Evolutionary conservation across 1,284 basidiomycete species (phyloP), one percentile per base, ranked within the genome.

Genomic region (Agaricales sp.): DNA sequence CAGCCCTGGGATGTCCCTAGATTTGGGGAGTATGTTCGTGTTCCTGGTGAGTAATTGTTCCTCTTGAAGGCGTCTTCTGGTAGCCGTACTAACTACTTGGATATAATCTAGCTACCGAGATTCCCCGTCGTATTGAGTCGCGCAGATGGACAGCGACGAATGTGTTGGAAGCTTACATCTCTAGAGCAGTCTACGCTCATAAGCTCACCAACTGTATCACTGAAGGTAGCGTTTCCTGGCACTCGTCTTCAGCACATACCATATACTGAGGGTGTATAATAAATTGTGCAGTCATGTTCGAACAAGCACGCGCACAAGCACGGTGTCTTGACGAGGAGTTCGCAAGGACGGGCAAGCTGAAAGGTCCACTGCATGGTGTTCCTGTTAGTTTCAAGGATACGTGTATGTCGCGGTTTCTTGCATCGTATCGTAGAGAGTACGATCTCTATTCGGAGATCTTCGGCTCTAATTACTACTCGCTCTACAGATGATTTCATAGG

Each of bases 281-380:
- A 45, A 8, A 37, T 2, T 35, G 8, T 26, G 21, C 56, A 87
- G 82, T 87, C n/a, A 66, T 87, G 64, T 85, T 87, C 59, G 72
- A 73, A 19, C 70, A 75, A 48, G 89, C 86, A 2, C 69, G 78
- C n/a, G 60, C 71, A 51, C 71, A 74, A 51, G 87, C 87, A 0
- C 66, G 67, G 43, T 70, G 71, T 35, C 71, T 91, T 2, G 88
- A 92, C 58, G 65, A 66, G 2, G 78, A 86, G 54, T 88, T 85
- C 57, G 69, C 71, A 1, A 54, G 59, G 13, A 86, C 82, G 0
- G 76, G 76, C 43, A 67, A 67, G 52, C 58, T 88, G 21, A 72
- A 73, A 16, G 92, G 92, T 0, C 79, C 79, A 8, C 70, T 92
- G 30, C 87, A 89, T 60, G 91, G 91, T 22, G 78, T 95, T 14